Evolutionary conservation across 257 asterid species (phyloP).

Genomic region (Forsythia suspensa): DNA sequence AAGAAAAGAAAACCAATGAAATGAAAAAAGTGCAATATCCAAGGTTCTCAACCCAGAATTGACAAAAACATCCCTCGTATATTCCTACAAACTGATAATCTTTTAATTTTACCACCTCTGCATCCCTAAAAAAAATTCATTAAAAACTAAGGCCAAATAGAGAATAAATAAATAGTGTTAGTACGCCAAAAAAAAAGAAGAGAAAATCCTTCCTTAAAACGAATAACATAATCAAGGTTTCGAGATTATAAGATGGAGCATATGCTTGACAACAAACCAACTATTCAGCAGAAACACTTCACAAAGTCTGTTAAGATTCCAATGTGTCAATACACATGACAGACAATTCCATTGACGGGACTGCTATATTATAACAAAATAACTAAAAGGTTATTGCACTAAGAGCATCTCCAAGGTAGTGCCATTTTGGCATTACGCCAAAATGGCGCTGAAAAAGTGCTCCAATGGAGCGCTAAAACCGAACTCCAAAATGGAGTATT

Average conservation of each 20-base stretch:
- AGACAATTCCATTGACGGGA: neutral
- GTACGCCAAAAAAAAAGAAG: neutral
- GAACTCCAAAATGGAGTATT: no score
- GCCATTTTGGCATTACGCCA: no score
- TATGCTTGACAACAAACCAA: no score
- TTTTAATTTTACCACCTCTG: neutral
- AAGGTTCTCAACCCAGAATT: neutral
- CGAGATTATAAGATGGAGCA: no score
- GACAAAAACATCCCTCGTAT: neutral
- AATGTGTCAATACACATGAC: neutral
- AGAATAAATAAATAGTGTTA: neutral
- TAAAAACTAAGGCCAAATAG: neutral
- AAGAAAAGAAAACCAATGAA: neutral
- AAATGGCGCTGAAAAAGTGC: no score
- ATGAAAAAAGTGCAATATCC: neutral
- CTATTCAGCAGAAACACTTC: no score
- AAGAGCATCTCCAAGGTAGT: no score
- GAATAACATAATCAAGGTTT: no score
- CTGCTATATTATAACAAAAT: neutral
- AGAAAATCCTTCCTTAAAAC: no score
- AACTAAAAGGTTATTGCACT: no score
- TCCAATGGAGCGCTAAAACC: no score
- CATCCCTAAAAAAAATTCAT: neutral
- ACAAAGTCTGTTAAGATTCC: neutral
- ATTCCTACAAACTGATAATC: neutral